Percentiles rank a stretch among this genome's conserved stretches.
Conservation (phyloP, 164 flowering plant genomes). For the Kalanchoe fedtschenkoi region DNA sequence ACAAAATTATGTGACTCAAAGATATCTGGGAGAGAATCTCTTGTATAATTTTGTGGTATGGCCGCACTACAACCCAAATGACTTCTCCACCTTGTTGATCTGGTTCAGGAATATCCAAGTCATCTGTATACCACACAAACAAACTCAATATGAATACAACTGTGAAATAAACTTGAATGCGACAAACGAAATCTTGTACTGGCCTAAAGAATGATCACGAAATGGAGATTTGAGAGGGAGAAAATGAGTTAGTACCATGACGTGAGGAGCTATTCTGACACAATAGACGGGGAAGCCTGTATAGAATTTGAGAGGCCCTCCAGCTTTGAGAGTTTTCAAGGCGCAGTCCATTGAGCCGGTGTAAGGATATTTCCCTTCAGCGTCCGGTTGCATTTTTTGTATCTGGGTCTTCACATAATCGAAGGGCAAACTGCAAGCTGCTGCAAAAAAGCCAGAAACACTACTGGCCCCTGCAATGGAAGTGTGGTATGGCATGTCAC, state of each 20-base stretch:
- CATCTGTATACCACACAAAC: conserved; percentile 51
- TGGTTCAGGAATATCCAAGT: conserved; percentile 96
- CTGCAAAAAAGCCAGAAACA: conserved; percentile 86
- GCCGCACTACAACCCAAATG: neutral
- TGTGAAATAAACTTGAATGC: too few relatives aligned
- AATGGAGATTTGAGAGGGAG: neutral
- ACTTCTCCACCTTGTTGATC: conserved; percentile 63
- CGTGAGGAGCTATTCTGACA: conserved; percentile 92
- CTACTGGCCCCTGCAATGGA: conserved; percentile 64
- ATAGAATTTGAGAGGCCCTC: conserved; percentile 85
- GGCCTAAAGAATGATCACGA: too few relatives aligned
- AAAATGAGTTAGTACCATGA: conserved; percentile 78
- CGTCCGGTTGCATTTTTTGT: conserved; percentile 98
- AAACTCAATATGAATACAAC: too few relatives aligned
- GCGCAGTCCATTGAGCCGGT: conserved; percentile 83
- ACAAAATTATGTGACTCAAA: neutral
- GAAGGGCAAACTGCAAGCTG: conserved; percentile 91
- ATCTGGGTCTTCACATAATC: conserved; percentile 93
- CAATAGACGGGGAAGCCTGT: conserved; percentile 96
- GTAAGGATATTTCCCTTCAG: conserved; percentile 73
- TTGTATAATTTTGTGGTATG: neutral
- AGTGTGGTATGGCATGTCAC: neutral
- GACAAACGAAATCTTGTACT: too few relatives aligned
- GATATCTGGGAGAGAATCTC: neutral
- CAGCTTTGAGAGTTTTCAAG: conserved; percentile 72